phyloP scores from a whole-genome alignment of 805 yeast genomes.

The Ogataea nakhonphanomensis region DNA sequence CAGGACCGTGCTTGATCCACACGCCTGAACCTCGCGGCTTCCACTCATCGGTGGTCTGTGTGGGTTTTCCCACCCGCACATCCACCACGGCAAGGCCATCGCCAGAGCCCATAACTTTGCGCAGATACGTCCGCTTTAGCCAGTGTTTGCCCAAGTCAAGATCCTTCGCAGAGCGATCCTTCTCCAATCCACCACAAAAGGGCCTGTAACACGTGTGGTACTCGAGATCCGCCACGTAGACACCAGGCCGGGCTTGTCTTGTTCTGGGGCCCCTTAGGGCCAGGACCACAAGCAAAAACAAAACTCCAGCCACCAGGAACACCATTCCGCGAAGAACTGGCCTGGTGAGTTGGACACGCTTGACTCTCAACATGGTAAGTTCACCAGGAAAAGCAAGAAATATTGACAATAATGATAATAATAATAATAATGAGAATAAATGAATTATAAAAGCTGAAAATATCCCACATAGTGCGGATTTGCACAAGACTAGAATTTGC shows the following conservation, averaged over 20 bases:
- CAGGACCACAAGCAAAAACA: conserved; percentile 6
- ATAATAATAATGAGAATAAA: no score
- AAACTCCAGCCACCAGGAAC: neutral
- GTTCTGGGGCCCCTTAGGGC: no score
- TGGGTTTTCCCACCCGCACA: conserved; percentile 8
- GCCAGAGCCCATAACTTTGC: conserved; percentile 13
- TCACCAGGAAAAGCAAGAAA: no score
- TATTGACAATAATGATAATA: no score
- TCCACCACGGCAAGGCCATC: conserved; percentile 17
- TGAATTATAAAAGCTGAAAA: no score
- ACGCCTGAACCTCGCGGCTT: conserved; percentile 25
- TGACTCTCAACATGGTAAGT: no score
- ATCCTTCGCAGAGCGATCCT: conserved; percentile 21
- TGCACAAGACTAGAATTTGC: no score
- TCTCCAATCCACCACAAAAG: conserved; percentile 5
- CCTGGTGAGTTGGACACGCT: no score
- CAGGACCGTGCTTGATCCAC: conserved; percentile 56
- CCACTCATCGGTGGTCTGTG: conserved; percentile 4
- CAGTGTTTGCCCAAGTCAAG: conserved; percentile 14
- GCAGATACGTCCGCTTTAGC: conserved; percentile 14
- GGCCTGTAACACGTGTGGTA: conserved; percentile 11
- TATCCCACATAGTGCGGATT: no score
- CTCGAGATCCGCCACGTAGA: conserved; percentile 13
- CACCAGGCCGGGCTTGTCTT: no score
- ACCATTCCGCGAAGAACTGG: neutral